phyloP scores from a whole-genome alignment of 768 basidiomycete genomes.

The Hypholoma sublateritium region DNA sequence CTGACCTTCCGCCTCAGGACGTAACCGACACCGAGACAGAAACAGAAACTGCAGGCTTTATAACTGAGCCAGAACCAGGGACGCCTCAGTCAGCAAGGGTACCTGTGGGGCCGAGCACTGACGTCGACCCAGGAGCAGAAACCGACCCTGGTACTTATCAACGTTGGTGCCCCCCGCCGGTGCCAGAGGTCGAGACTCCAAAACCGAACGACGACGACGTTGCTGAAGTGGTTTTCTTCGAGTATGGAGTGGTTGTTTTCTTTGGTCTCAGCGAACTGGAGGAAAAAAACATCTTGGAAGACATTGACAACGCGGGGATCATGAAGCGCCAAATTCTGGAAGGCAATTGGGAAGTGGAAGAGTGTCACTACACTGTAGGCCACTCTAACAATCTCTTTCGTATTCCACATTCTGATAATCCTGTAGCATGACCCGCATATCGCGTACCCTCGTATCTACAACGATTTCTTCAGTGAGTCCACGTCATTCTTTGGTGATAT shows the following conservation, averaged over 20 bases:
- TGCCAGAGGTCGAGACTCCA: slow-evolving; percentile 13
- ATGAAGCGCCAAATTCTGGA: slow-evolving; percentile 61
- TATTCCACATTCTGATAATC: not conserved
- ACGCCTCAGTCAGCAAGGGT: slow-evolving; percentile 15
- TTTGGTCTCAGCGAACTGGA: slow-evolving; percentile 82
- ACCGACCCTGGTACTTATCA: slow-evolving; percentile 29
- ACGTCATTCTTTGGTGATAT: not conserved
- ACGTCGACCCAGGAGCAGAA: slow-evolving; percentile 25
- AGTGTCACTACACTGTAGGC: slow-evolving; percentile 85
- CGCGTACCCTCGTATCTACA: slow-evolving; percentile 88
- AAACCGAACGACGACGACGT: slow-evolving; percentile 44
- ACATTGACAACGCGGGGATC: slow-evolving; percentile 70
- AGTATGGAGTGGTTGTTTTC: slow-evolving; percentile 90
- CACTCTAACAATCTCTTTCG: not conserved
- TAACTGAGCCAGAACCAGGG: slow-evolving; percentile 13
- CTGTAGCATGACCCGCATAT: slow-evolving; percentile 79
- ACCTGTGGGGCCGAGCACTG: not conserved
- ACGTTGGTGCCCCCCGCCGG: slow-evolving; percentile 7
- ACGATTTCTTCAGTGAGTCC: slow-evolving; percentile 89
- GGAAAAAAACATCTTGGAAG: slow-evolving; percentile 83
- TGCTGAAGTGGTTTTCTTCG: slow-evolving; percentile 78
- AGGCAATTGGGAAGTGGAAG: slow-evolving; percentile 88
- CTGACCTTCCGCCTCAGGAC: slow-evolving; percentile 13
- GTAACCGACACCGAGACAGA: slow-evolving; percentile 14
- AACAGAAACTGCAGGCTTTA: slow-evolving; percentile 12